These are phyloP conservation scores for Phytophthora pini DNA, from an alignment of 352 stramenopile species.

Conservation along the genomic window DNA sequence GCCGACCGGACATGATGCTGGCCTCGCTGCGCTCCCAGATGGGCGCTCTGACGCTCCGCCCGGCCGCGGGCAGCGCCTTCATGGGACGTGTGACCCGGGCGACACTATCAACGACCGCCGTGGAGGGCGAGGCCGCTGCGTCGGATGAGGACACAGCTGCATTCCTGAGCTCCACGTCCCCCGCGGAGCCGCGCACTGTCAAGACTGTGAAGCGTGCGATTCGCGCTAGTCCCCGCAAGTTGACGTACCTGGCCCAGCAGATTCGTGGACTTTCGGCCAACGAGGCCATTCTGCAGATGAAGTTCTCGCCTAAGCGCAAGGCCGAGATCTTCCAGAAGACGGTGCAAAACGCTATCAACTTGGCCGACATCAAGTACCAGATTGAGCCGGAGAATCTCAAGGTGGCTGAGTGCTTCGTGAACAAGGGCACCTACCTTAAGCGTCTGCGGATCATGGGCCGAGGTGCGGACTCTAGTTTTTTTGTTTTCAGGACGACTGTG, in stretches of 20 bases:
- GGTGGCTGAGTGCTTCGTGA: conserved; percentile 86
- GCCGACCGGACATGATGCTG: conserved; percentile 51
- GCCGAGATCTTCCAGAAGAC: conserved; percentile 86
- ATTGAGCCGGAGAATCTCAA: conserved; percentile 88
- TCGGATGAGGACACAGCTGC: conserved; percentile 57
- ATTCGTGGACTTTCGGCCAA: conserved; percentile 78
- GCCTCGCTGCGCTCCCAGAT: conserved; percentile 65
- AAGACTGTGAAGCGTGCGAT: conserved; percentile 88
- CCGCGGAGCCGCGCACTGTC: conserved; percentile 58
- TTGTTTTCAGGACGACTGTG: background rate
- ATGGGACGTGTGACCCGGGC: conserved; percentile 28
- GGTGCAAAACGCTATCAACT: conserved; percentile 88
- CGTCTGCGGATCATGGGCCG: conserved; percentile 86
- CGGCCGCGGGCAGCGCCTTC: conserved; percentile 34
- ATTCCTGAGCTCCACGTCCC: conserved; percentile 70
- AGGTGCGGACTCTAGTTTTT: conserved; percentile 40
- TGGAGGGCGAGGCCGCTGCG: conserved; percentile 23
- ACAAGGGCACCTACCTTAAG: conserved; percentile 87
- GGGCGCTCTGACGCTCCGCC: conserved; percentile 65
- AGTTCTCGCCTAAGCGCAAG: conserved; percentile 88
- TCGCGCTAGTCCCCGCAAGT: conserved; percentile 80
- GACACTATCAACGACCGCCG: conserved; percentile 50
- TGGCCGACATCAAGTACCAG: conserved; percentile 90
- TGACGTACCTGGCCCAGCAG: conserved; percentile 85
- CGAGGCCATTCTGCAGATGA: conserved; percentile 86